Conservation (phyloP, 441 rosid species). For the Sinapis alba region DNA sequence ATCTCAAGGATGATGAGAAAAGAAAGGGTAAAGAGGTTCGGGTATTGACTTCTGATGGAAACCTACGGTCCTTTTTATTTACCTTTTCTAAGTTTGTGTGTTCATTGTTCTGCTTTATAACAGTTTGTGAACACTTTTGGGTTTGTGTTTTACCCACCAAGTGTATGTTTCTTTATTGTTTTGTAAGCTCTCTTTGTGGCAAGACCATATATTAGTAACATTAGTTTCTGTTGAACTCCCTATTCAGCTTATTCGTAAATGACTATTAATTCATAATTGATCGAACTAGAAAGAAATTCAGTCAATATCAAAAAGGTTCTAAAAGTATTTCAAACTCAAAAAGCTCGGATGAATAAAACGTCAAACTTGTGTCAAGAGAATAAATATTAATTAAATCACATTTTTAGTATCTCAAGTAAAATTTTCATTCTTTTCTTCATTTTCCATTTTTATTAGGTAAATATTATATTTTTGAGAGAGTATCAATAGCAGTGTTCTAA, state of each 20-base stretch:
- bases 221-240: background rate
- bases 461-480: too few relatives aligned
- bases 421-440: too few relatives aligned
- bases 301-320: background rate
- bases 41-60: slow-evolving; percentile 81
- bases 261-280: background rate
- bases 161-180: slow-evolving; percentile 24
- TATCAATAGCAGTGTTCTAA: too few relatives aligned
- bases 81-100: background rate
- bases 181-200: slow-evolving; percentile 15
- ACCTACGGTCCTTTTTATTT: slow-evolving; percentile 6
- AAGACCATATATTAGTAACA: slow-evolving; percentile 3
- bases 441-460: too few relatives aligned
- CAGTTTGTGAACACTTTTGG: slow-evolving; percentile 20
- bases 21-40: slow-evolving; percentile 58
- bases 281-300: background rate
- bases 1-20: slow-evolving; percentile 36
- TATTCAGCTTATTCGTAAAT: background rate
- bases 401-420: too few relatives aligned
- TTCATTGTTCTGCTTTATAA: slow-evolving; percentile 11
- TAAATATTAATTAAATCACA: background rate
- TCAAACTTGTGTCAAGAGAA: background rate
- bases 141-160: slow-evolving; percentile 14
- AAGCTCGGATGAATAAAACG: background rate
- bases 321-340: slow-evolving; percentile 2